Evolutionary conservation across 192 early-diverging fungal species (phyloP), one percentile per base, ranked within the genome.

Genomic region (Gonapodya sp.): DNA sequence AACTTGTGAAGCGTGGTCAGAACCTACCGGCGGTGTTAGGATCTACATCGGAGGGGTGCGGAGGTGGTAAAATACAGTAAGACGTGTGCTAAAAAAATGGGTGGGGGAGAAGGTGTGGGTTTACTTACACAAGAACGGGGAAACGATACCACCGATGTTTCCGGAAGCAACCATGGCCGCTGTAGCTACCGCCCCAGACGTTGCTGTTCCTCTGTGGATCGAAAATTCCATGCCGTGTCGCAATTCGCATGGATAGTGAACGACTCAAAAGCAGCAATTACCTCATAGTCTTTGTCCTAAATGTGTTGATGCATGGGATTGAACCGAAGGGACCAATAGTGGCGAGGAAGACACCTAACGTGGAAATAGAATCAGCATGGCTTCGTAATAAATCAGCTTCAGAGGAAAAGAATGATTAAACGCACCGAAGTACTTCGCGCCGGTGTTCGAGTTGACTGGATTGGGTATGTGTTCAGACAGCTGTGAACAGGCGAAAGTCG

Each of bases 371-470:
- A n/a, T n/a, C n/a, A n/a, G n/a, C n/a, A n/a, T n/a, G n/a, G n/a
- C n/a, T n/a, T n/a, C n/a, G n/a, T n/a, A n/a, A n/a, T n/a, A n/a
- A n/a, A n/a, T n/a, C n/a, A n/a, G n/a, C n/a, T n/a, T n/a, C n/a
- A n/a, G n/a, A n/a, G n/a, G n/a, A n/a, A n/a, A n/a, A n/a, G n/a
- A n/a, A n/a, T n/a, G n/a, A n/a, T n/a, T n/a, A n/a, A n/a, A n/a
- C n/a, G n/a, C n/a, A n/a, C 46, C 46, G 24, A 64, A 64, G 46
- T 64, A 64, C 46, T 64, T 64, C 46, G 46, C 46, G 46, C 46
- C 46, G 46, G 46, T 64, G 46, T 64, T 64, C 24, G 46, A 8
- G 8, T 64, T 8, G 46, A 64, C 46, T 64, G 46, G 8, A 24
- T 8, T 64, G 46, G 46, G 46, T 24, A n/a, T n/a, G n/a, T n/a